Conservation (phyloP, 495 filamentous ascomycete species). For the Xylaria palmicola region DNA sequence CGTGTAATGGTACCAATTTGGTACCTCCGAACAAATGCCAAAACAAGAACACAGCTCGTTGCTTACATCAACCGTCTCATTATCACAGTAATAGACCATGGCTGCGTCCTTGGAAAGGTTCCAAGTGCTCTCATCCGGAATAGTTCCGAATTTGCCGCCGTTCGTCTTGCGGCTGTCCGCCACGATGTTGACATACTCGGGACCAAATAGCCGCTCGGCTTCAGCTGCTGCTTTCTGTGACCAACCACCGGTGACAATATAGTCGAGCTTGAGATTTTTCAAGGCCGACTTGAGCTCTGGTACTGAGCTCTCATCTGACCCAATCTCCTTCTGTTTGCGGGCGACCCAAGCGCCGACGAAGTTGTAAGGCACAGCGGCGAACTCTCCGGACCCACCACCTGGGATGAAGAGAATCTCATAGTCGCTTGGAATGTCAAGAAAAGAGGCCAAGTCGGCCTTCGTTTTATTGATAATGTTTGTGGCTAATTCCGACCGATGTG, state of each 20-base stretch:
- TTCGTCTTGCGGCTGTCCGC: slow-evolving; percentile 63
- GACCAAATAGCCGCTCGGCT: slow-evolving; percentile 63
- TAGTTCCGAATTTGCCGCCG: slow-evolving; percentile 71
- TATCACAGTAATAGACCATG: slow-evolving; percentile 78
- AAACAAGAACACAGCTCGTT: not conserved
- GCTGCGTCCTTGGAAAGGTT: slow-evolving; percentile 61
- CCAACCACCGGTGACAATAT: slow-evolving; percentile 72
- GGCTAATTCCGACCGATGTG: slow-evolving; percentile 71
- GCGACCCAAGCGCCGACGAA: slow-evolving; percentile 71
- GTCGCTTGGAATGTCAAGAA: slow-evolving; percentile 65
- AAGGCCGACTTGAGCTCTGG: slow-evolving; percentile 59
- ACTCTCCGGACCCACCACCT: slow-evolving; percentile 69
- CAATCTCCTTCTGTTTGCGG: slow-evolving; percentile 29
- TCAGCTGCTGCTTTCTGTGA: slow-evolving; percentile 77
- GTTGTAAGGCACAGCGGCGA: slow-evolving; percentile 70
- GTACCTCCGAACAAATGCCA: no score
- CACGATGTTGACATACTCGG: slow-evolving; percentile 69
- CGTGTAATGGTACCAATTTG: no score
- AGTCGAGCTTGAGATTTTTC: slow-evolving; percentile 66
- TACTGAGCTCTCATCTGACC: slow-evolving; percentile 23
- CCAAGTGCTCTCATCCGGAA: slow-evolving; percentile 68
- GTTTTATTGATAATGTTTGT: slow-evolving; percentile 55
- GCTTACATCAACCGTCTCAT: slow-evolving; percentile 68
- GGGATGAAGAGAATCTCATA: slow-evolving; percentile 75
- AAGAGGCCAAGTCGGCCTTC: slow-evolving; percentile 53